These are phyloP conservation scores for Eragrostis curvula DNA, from an alignment of 176 grass and related monocot species.

Conservation along the genomic window DNA sequence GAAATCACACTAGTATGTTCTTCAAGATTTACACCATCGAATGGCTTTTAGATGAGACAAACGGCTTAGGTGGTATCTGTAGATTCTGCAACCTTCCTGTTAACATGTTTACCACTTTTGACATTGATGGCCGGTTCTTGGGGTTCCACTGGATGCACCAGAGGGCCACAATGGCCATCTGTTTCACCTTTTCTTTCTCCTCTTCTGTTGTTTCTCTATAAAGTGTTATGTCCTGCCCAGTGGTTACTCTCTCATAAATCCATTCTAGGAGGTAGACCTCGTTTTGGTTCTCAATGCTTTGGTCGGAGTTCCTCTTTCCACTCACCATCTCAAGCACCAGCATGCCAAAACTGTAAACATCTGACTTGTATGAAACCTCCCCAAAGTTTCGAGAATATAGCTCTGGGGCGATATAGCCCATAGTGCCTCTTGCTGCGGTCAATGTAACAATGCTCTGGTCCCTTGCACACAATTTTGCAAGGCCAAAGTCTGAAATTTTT, in stretches of 20 bases:
- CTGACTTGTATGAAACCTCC: constrained; percentile 47
- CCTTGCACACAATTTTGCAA: constrained; percentile 63
- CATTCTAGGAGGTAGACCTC: constrained; percentile 53
- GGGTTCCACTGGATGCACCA: constrained; percentile 83
- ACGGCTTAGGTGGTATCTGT: constrained; percentile 54
- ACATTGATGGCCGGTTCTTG: constrained; percentile 51
- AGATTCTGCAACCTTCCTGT: constrained; percentile 47
- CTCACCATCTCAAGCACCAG: constrained; percentile 64
- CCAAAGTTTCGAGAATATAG: constrained; percentile 52
- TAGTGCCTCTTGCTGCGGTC: constrained; percentile 50
- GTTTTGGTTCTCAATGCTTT: constrained; percentile 26
- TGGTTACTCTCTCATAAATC: constrained; percentile 40
- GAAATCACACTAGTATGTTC: not conserved
- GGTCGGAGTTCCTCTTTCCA: constrained; percentile 58
- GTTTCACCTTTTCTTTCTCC: constrained; percentile 35
- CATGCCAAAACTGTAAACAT: constrained; percentile 61
- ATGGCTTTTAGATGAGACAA: constrained; percentile 31
- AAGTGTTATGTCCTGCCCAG: constrained; percentile 16
- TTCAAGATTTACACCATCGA: not conserved
- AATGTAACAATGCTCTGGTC: constrained; percentile 62
- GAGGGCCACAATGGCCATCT: constrained; percentile 52
- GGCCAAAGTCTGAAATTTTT: constrained; percentile 73
- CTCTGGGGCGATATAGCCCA: constrained; percentile 61
- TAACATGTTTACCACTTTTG: constrained; percentile 72
- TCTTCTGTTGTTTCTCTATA: not conserved